Evolutionary conservation across 164 flowering plant genomes (phyloP).

Genomic region (Vitis cinerea): DNA sequence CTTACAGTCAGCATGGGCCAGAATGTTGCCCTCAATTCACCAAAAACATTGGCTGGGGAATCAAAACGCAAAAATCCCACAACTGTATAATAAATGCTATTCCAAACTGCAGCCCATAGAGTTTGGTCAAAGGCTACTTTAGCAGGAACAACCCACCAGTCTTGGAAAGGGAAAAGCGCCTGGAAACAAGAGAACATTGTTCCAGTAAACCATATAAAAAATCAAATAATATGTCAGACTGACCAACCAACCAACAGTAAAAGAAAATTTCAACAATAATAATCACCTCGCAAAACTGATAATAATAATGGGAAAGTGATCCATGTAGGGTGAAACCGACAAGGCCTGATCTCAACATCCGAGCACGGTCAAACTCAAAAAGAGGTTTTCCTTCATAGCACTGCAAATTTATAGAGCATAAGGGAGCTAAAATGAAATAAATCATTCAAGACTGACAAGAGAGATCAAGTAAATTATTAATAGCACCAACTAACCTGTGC

Average conservation of each 20-base stretch:
- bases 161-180: constrained; percentile 87
- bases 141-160: constrained; percentile 97
- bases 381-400: constrained; percentile 79
- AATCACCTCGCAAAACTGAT: constrained; percentile 75
- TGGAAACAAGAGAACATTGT: constrained; percentile 23
- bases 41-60: constrained; percentile 52
- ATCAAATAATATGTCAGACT: too few species aligned
- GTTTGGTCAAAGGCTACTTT: constrained; percentile 95
- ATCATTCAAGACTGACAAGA: too few species aligned
- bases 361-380: constrained; percentile 63
- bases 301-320: constrained; percentile 78
- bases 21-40: constrained; percentile 72
- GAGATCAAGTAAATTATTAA: background rate
- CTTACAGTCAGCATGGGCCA: constrained; percentile 89
- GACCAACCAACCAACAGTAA: too few species aligned
- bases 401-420: constrained; percentile 28
- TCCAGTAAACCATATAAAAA: constrained; percentile 17
- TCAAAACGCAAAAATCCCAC: constrained; percentile 79
- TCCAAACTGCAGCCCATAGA: constrained; percentile 86
- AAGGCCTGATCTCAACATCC: constrained; percentile 75
- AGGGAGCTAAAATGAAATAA: background rate
- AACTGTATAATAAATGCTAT: constrained; percentile 71
- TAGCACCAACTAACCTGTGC: constrained; percentile 57
- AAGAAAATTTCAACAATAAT: background rate
- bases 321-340: constrained; percentile 82